These are phyloP conservation scores for Achlya hypogyna DNA, from an alignment of 352 stramenopile species.

Conservation along the genomic window DNA sequence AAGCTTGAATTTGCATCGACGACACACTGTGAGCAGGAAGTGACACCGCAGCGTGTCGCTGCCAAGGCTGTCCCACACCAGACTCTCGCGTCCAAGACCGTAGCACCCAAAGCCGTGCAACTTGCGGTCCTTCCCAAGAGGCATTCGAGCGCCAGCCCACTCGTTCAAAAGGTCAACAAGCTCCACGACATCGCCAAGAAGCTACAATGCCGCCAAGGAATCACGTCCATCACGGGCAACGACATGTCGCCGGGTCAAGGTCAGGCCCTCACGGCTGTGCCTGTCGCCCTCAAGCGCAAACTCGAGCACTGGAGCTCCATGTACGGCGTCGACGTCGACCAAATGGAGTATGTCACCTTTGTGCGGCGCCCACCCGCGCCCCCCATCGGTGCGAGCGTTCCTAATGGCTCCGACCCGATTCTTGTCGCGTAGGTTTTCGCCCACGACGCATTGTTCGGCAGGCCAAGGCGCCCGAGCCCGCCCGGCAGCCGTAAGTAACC, in stretches of 20 bases:
- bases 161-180: conserved; percentile 16
- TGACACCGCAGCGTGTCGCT: too few species aligned
- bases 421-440: neutral
- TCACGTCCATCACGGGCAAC: neutral
- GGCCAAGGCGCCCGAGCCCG: neutral
- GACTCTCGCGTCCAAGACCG: too few species aligned
- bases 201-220: conserved; percentile 16
- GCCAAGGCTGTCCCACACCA: too few species aligned
- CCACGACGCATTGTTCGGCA: conserved; percentile 12
- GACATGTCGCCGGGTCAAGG: neutral
- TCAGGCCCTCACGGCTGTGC: neutral
- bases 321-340: conserved; percentile 12
- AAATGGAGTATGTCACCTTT: conserved; percentile 13
- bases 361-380: conserved; percentile 10
- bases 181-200: conserved; percentile 17
- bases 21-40: neutral
- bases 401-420: neutral
- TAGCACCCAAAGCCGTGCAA: too few species aligned
- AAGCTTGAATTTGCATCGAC: neutral
- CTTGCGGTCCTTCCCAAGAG: neutral
- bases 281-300: neutral
- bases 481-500: neutral
- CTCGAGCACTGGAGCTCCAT: conserved; percentile 4
- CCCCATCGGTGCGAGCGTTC: neutral
- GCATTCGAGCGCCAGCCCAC: neutral